These are phyloP conservation scores for Pseudovirgaria hyperparasitica DNA, from an alignment of 2,329 filamentous ascomycete genomes.

Conservation along the genomic window DNA sequence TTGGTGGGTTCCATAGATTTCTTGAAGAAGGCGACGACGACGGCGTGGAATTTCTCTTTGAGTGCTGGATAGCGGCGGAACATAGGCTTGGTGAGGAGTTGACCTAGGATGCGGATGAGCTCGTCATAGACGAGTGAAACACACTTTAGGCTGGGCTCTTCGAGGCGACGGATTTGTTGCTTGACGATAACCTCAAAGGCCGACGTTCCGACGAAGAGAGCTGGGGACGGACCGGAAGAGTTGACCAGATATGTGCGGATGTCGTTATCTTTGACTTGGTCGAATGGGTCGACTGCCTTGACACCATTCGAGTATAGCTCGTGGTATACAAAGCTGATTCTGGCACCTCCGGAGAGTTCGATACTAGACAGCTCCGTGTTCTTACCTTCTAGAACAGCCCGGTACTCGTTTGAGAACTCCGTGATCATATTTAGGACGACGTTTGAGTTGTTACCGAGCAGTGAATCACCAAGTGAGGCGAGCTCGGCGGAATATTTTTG, in stretches of 20 bases:
- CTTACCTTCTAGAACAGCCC: conserved; percentile 90
- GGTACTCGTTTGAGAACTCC: conserved; percentile 96
- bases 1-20: conserved; percentile 97
- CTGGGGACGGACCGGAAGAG: conserved; percentile 94
- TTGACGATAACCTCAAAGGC: conserved; percentile 99
- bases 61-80: conserved; percentile 88
- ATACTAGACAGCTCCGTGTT: conserved; percentile 91
- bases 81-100: conserved; percentile 75
- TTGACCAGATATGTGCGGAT: conserved; percentile 97
- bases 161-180: conserved; percentile 91
- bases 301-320: conserved; percentile 95
- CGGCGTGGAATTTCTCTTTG: conserved; percentile 92
- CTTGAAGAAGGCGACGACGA: conserved; percentile 93
- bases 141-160: conserved; percentile 95
- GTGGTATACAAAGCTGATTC: conserved; percentile 99
- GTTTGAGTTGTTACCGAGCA: conserved; percentile 91
- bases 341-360: conserved; percentile 88
- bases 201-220: conserved; percentile 90
- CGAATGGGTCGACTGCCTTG: conserved; percentile 95
- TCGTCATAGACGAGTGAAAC: conserved; percentile 96
- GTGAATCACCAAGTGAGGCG: conserved; percentile 72
- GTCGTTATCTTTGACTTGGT: conserved; percentile 92
- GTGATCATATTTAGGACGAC: conserved; percentile 98
- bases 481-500: conserved; percentile 85
- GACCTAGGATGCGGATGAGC: conserved; percentile 84